phyloP scores from a whole-genome alignment of 164 flowering plant genomes.

The Chimonanthus praecox region DNA sequence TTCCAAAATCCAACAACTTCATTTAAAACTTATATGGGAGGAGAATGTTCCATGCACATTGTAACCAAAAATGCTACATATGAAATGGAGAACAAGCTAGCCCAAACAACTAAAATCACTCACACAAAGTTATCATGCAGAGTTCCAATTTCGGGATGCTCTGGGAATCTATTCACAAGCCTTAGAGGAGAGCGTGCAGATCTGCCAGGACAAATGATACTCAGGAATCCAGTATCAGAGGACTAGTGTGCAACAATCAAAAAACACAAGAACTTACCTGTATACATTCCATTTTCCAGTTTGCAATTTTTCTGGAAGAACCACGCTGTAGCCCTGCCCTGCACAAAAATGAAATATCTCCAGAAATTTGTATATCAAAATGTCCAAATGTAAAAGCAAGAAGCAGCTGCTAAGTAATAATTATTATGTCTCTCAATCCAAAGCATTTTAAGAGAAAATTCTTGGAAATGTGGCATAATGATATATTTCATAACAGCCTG shows the following conservation, averaged over 20 bases:
- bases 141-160: slow-evolving; percentile 61
- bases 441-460: not conserved
- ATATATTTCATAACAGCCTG: not conserved
- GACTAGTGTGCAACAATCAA: not conserved
- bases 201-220: slow-evolving; percentile 28
- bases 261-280: slow-evolving; percentile 39
- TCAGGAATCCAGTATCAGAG: not conserved
- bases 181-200: slow-evolving; percentile 59
- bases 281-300: slow-evolving; percentile 97
- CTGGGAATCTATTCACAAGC: slow-evolving; percentile 48
- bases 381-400: not conserved
- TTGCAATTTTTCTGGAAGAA: slow-evolving; percentile 89
- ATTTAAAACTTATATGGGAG: not conserved
- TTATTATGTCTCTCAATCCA: not conserved
- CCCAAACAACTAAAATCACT: slow-evolving; percentile 13
- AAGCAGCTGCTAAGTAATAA: not conserved
- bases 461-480: not conserved
- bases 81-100: not conserved
- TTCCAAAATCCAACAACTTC: not conserved
- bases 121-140: slow-evolving; percentile 75
- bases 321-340: slow-evolving; percentile 89
- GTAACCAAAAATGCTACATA: not conserved
- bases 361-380: not conserved
- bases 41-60: not conserved
- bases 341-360: slow-evolving; percentile 24